Evolutionary conservation across 768 basidiomycete genomes (phyloP).

Genomic region (Paxillus rubicundulus): DNA sequence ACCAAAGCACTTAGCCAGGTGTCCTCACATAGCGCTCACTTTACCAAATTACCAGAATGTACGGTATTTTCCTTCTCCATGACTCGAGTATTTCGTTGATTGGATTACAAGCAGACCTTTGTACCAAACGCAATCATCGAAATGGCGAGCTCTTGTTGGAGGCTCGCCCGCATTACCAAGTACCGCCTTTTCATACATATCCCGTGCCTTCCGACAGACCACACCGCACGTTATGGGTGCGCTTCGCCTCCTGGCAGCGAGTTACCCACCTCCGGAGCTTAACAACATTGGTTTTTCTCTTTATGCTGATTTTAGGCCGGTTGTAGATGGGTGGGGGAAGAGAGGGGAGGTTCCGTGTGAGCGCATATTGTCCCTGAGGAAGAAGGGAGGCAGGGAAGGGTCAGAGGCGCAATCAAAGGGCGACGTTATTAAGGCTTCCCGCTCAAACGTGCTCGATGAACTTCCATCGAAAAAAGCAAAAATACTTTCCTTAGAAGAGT

Average conservation of each 20-base stretch:
- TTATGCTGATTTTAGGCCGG: constrained; percentile 86
- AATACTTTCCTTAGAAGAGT: constrained; percentile 46
- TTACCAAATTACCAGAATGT: constrained; percentile 36
- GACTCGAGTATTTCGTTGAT: constrained; percentile 1
- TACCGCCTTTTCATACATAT: constrained; percentile 82
- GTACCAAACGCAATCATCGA: constrained; percentile 60
- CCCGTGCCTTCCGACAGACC: constrained; percentile 75
- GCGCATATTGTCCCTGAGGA: constrained; percentile 61
- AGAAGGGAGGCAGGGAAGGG: constrained; percentile 22
- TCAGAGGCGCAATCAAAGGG: constrained; percentile 7
- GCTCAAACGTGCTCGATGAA: constrained; percentile 17
- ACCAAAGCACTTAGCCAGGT: neutral
- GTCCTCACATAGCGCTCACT: neutral
- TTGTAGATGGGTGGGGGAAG: constrained; percentile 81
- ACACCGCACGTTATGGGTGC: constrained; percentile 77
- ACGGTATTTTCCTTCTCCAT: constrained; percentile 11
- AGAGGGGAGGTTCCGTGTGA: constrained; percentile 70
- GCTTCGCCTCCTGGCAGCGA: constrained; percentile 62
- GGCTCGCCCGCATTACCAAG: constrained; percentile 68
- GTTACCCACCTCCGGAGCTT: constrained; percentile 56
- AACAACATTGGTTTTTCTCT: constrained; percentile 70
- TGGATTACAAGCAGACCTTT: constrained; percentile 56
- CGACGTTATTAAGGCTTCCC: neutral
- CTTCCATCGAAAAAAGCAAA: constrained; percentile 42
- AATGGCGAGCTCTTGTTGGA: constrained; percentile 82